phyloP scores from a whole-genome alignment of 179 eudicot genomes.

The Vitellaria paradoxa region DNA sequence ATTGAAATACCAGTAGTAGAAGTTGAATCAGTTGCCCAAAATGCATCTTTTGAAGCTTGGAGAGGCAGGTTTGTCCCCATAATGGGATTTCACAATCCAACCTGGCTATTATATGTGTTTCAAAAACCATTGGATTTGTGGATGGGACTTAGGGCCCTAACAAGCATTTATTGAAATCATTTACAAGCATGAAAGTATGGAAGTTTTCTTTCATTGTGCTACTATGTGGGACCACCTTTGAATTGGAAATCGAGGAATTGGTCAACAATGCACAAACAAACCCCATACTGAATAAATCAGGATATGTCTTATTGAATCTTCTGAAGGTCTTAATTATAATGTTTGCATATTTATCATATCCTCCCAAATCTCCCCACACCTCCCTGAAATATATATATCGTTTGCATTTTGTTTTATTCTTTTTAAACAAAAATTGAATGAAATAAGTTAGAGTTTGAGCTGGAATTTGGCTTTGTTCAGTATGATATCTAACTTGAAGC shows the following conservation, averaged over 20 bases:
- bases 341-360: neutral
- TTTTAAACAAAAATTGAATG: neutral
- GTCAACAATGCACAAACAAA: neutral
- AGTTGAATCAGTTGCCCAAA: constrained; percentile 15
- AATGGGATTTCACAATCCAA: neutral
- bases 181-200: neutral
- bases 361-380: neutral
- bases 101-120: neutral
- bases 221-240: neutral
- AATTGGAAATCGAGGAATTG: neutral
- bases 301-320: neutral
- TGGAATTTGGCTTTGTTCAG: neutral
- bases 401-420: neutral
- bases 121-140: neutral
- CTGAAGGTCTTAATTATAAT: neutral
- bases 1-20: constrained; percentile 20
- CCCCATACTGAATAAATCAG: neutral
- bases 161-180: neutral
- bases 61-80: constrained; percentile 21
- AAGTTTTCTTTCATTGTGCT: neutral
- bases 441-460: constrained; percentile 3
- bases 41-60: constrained; percentile 8
- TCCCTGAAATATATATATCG: neutral
- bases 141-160: neutral
- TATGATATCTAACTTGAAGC: neutral